phyloP scores from a whole-genome alignment of 495 filamentous ascomycete species.

The Terfezia boudieri region DNA sequence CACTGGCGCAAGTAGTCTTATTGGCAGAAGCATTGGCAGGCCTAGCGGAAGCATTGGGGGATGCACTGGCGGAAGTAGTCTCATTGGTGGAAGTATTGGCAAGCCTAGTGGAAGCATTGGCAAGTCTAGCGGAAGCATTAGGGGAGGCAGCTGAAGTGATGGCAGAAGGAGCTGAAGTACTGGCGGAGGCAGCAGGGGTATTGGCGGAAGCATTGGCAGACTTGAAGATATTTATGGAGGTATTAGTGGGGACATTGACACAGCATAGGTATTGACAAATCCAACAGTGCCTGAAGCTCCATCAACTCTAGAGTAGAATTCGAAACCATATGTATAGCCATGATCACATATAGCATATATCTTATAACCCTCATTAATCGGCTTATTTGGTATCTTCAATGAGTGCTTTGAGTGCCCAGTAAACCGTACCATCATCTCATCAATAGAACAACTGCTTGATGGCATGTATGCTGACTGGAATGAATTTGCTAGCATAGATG shows the following conservation, averaged over 20 bases:
- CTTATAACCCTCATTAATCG: conserved; percentile 1
- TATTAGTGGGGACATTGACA: not conserved
- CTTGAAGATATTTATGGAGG: not conserved
- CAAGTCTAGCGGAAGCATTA: too few species aligned
- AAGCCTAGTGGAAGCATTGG: too few species aligned
- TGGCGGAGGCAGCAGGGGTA: too few species aligned
- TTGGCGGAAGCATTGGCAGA: too few species aligned
- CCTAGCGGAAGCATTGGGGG: too few species aligned
- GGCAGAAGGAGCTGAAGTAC: too few species aligned
- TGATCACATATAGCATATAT: conserved; percentile 1
- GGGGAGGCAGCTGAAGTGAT: too few species aligned
- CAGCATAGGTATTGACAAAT: too few species aligned
- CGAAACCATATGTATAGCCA: conserved; percentile 3
- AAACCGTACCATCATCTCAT: conserved; percentile 2
- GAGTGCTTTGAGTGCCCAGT: not conserved
- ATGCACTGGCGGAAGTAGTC: too few species aligned
- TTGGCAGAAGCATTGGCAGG: too few species aligned
- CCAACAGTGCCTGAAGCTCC: not conserved
- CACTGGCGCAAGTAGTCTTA: too few species aligned
- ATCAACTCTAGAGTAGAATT: not conserved
- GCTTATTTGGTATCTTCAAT: not conserved
- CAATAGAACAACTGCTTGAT: not conserved
- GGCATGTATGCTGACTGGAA: not conserved
- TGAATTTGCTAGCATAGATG: not conserved
- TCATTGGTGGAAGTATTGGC: too few species aligned